Percentiles rank a stretch among this genome's conserved stretches.
Conservation (phyloP, 331 rosid species). For the Acacia concinna region DNA sequence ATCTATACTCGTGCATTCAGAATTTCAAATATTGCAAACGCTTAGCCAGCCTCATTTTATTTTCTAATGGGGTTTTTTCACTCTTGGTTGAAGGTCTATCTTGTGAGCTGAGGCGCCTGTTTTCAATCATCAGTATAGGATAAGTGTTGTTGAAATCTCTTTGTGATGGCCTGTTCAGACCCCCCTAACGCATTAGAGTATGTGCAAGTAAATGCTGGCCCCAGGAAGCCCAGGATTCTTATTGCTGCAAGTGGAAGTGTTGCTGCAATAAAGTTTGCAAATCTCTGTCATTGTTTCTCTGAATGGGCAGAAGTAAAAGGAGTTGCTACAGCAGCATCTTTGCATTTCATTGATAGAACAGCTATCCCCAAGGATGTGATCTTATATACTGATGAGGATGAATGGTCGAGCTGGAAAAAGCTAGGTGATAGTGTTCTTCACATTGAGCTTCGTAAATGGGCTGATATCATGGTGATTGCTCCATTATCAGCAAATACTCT, state of each 20-base stretch:
- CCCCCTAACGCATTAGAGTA: conserved; percentile 33
- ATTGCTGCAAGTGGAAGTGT: conserved; percentile 87
- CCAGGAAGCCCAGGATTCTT: conserved; percentile 70
- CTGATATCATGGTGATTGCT: conserved; percentile 87
- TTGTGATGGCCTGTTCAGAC: conserved; percentile 53
- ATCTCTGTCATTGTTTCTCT: conserved; percentile 53
- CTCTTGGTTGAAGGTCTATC: conserved; percentile 1
- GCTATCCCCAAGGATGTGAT: conserved; percentile 50
- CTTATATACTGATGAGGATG: conserved; percentile 61
- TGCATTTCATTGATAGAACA: conserved; percentile 56
- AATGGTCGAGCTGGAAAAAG: conserved; percentile 73
- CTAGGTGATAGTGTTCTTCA: conserved; percentile 73
- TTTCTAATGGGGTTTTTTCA: background rate
- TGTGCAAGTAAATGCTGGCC: conserved; percentile 18
- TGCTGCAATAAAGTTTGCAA: conserved; percentile 66
- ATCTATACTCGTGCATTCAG: background rate
- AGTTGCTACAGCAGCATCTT: conserved; percentile 61
- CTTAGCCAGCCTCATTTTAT: background rate
- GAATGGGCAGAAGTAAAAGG: conserved; percentile 87
- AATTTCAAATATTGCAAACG: background rate
- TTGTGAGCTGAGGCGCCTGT: background rate
- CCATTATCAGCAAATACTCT: conserved; percentile 91
- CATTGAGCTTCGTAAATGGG: conserved; percentile 84
- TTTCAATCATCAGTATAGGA: background rate
- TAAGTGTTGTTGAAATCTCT: too few relatives aligned